These are phyloP conservation scores for Colletotrichum orchidophilum DNA, from an alignment of 2,329 filamentous ascomycete genomes.

Conservation along the genomic window DNA sequence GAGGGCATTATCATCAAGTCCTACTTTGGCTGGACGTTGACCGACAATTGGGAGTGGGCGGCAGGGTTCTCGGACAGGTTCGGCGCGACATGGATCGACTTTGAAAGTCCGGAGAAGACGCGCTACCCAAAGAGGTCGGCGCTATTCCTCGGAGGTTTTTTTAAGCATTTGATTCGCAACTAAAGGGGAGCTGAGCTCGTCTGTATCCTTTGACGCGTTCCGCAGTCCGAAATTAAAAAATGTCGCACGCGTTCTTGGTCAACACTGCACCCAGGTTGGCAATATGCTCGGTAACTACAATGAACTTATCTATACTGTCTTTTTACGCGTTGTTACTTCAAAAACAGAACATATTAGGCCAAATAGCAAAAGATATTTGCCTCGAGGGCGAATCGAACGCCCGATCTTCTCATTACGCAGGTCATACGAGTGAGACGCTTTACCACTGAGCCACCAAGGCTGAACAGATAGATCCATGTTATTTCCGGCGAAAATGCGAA, in stretches of 20 bases:
- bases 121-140: conserved; percentile 47
- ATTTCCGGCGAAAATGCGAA: rapidly evolving
- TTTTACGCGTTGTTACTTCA: background rate
- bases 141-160: conserved; percentile 41
- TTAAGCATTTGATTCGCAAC: conserved; percentile 40
- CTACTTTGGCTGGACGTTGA: conserved; percentile 54
- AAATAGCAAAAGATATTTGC: background rate
- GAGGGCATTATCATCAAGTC: conserved; percentile 49
- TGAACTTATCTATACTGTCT: no score
- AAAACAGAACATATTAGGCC: background rate
- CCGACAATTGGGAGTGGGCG: conserved; percentile 57
- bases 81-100: conserved; percentile 52
- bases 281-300: no score
- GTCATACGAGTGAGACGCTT: conserved; percentile 31
- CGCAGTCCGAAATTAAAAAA: no score
- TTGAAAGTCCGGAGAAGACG: conserved; percentile 45
- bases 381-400: conserved; percentile 35
- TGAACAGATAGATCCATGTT: background rate
- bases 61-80: conserved; percentile 51
- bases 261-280: no score
- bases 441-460: conserved; percentile 35
- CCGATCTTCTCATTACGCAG: conserved; percentile 32
- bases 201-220: no score
- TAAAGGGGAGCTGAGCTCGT: background rate
- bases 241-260: no score